phyloP scores from a whole-genome alignment of 1,284 basidiomycete species.

The Ganoderma meredithae region DNA sequence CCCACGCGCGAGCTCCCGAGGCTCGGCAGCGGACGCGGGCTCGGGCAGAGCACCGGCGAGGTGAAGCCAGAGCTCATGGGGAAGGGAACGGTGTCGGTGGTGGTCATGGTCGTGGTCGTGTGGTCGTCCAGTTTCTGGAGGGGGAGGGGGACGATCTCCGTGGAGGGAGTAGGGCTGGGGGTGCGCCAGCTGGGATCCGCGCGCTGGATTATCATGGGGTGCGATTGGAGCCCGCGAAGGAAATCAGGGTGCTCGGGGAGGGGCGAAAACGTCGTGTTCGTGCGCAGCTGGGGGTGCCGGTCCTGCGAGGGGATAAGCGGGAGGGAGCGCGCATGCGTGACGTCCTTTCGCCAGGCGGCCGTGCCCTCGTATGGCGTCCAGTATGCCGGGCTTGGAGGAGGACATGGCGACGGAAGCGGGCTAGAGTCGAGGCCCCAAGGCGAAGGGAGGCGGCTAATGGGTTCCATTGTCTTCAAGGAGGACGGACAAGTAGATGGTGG shows the following conservation, averaged over 20 bases:
- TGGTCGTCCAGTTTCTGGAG: constrained; percentile 8
- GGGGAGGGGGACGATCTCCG: constrained; percentile 22
- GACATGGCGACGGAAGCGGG: constrained; percentile 28
- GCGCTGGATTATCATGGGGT: constrained; percentile 29
- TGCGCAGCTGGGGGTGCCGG: constrained; percentile 3
- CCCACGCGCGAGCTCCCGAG: constrained; percentile 21
- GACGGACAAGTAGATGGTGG: neutral
- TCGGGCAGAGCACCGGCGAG: constrained; percentile 21
- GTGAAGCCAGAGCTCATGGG: constrained; percentile 24
- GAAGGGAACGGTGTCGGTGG: constrained; percentile 18
- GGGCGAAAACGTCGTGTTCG: constrained; percentile 27
- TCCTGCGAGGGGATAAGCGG: constrained; percentile 23
- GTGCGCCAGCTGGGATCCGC: constrained; percentile 17
- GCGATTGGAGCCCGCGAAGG: constrained; percentile 26
- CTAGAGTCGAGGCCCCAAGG: constrained; percentile 30
- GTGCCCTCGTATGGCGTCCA: constrained; percentile 30
- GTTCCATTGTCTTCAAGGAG: constrained; percentile 19
- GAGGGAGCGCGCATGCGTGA: constrained; percentile 19
- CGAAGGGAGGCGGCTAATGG: constrained; percentile 20
- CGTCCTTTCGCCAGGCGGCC: constrained; percentile 11
- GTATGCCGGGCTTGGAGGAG: constrained; percentile 29
- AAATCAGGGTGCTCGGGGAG: constrained; percentile 32
- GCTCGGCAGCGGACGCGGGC: constrained; percentile 28
- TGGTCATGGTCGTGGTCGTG: too few species aligned
- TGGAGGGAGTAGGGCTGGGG: constrained; percentile 28